These are phyloP conservation scores for Gryganskiella cystojenkinii DNA, from an alignment of 192 early-diverging fungal species.

Conservation along the genomic window DNA sequence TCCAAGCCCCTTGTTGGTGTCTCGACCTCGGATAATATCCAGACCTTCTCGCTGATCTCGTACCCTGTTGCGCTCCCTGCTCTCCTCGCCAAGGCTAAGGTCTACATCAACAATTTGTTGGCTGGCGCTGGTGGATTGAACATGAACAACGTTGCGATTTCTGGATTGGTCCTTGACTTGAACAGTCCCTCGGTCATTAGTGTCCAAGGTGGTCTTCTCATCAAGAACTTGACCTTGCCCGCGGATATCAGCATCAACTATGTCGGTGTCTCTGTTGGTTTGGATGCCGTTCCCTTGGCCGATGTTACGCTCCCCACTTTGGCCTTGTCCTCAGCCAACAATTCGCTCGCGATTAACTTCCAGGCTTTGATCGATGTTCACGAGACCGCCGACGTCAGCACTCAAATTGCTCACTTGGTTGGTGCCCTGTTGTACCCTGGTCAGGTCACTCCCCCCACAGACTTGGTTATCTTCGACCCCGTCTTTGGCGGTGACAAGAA, in stretches of 20 bases:
- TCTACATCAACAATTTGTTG: slow-evolving; percentile 24
- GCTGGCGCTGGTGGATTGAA: slow-evolving; percentile 39
- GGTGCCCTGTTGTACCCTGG: slow-evolving; percentile 41
- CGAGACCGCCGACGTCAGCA: slow-evolving; percentile 27
- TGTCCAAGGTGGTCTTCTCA: slow-evolving; percentile 31
- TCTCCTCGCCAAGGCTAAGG: slow-evolving; percentile 20
- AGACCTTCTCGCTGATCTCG: slow-evolving; percentile 36
- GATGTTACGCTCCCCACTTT: slow-evolving; percentile 31
- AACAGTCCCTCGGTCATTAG: slow-evolving; percentile 47
- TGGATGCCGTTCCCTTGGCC: slow-evolving; percentile 38
- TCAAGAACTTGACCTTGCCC: slow-evolving; percentile 38
- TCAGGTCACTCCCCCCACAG: slow-evolving; percentile 43
- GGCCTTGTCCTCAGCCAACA: slow-evolving; percentile 34
- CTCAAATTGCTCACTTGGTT: slow-evolving; percentile 37
- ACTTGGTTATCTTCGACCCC: slow-evolving; percentile 44
- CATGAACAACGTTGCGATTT: slow-evolving; percentile 27
- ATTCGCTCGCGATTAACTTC: slow-evolving; percentile 27
- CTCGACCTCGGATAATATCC: slow-evolving; percentile 38
- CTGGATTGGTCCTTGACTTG: slow-evolving; percentile 41
- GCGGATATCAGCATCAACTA: slow-evolving; percentile 47
- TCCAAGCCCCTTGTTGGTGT: slow-evolving; percentile 39
- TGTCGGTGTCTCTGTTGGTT: slow-evolving; percentile 33
- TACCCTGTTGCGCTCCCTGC: slow-evolving; percentile 20
- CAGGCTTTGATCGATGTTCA: slow-evolving; percentile 34
- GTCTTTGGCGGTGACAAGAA: slow-evolving; percentile 50